These are phyloP conservation scores for Leptodermis oblonga DNA, from an alignment of 257 asterid species.

Conservation along the genomic window DNA sequence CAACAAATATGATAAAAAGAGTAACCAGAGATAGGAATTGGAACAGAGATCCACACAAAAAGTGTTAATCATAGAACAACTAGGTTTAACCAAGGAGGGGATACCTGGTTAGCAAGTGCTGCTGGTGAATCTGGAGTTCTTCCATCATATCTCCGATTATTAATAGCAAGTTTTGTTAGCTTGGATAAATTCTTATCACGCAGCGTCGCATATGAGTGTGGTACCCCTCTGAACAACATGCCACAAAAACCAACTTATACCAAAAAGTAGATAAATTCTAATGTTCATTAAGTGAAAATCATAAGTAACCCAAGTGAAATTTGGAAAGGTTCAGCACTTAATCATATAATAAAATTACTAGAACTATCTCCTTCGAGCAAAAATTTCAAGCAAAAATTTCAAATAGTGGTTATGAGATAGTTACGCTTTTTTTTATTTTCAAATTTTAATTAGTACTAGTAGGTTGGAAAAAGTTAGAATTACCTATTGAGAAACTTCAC, in stretches of 20 bases:
- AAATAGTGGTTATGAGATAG: background rate
- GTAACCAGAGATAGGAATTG: background rate
- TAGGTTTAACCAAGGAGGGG: background rate
- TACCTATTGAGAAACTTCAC: constrained; percentile 82
- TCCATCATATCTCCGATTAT: constrained; percentile 68
- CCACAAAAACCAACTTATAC: constrained; percentile 6
- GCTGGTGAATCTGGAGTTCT: constrained; percentile 93
- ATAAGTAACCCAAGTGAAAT: background rate
- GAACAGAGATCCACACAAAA: background rate
- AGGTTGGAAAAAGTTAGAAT: background rate
- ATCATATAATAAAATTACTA: background rate
- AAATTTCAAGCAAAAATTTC: background rate
- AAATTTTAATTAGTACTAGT: background rate
- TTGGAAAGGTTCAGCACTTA: background rate
- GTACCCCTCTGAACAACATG: constrained; percentile 54
- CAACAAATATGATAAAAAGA: background rate
- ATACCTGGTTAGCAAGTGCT: constrained; percentile 71
- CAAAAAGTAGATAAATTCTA: background rate
- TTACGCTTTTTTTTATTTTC: background rate
- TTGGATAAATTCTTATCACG: constrained; percentile 63
- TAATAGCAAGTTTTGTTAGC: constrained; percentile 84
- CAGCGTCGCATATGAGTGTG: constrained; percentile 68
- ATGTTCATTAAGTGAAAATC: background rate
- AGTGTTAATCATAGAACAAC: background rate
- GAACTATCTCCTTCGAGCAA: background rate